Base-by-base conservation (phyloP, 208 protist genomes). In the Trypanosoma brucei region DNA sequence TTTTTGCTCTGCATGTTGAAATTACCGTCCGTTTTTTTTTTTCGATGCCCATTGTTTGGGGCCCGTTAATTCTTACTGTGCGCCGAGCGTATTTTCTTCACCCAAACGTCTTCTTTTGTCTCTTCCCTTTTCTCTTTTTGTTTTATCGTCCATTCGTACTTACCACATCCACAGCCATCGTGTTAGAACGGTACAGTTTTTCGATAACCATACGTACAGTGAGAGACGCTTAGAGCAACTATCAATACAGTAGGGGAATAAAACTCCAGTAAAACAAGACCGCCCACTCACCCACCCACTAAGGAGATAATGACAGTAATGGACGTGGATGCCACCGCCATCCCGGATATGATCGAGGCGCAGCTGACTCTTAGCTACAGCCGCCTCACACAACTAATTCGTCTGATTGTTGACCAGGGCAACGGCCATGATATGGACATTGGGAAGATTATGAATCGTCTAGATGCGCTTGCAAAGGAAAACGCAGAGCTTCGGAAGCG, bases 271-370 rank as follows among this genome's bases (percentile, higher is more conserved):
- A 22, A 22, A 22, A 22, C 22, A 22, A 22, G 22, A 22, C 22
- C 22, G 22, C 22, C 22, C 22, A 22, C 22, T 22, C 22, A 22
- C 22, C 22, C 22, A 22, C 22, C 22, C 22, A 22, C 22, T 22
- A 22, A 22, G 22, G 22, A 22, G 53, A 38, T n/a, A 7, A 94
- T 94, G 88, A 75, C 88, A 3, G 61, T 68, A 30, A 78, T 91
- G 11, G 84, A 90, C 11, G 55, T 89, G 14, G 88, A 94, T 74
- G 68, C 90, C 37, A 58, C 71, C 3, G 72, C 68, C 49, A 84
- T 94, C 38, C 88, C 88, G 8, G 88, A 94, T 68, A 92, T 94
- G 68, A 94, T 94, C 59, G 88, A 94, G 77, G 88, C 88, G 46
- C 88, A 94, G 63, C 76, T 95, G 7, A 95, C 89, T 2, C 76